Evolutionary conservation across 208 protist genomes (phyloP).

Genomic region (Crithidia mellificae): DNA sequence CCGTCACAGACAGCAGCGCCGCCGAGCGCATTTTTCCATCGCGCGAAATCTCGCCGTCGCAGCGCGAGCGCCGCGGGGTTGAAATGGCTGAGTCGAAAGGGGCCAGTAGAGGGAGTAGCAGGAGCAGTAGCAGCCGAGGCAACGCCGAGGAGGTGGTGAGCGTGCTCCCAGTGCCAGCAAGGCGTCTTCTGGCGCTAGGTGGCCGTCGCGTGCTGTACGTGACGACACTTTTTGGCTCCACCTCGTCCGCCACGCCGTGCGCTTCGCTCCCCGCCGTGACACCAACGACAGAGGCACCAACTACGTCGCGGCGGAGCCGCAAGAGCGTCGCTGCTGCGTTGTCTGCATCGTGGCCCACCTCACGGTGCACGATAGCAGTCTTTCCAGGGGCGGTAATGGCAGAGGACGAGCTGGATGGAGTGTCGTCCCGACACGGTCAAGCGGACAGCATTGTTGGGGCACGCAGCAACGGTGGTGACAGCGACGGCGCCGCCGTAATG

Average conservation of each 20-base stretch:
- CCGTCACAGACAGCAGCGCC: neutral
- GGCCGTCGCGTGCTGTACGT: constrained; percentile 21
- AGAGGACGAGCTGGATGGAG: neutral
- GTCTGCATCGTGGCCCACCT: neutral
- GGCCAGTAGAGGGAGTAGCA: too few species aligned
- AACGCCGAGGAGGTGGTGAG: constrained; percentile 2
- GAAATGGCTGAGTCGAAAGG: too few species aligned
- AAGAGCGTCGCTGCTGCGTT: neutral
- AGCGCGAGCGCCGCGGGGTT: neutral
- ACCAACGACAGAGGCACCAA: neutral
- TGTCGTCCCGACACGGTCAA: constrained; percentile 33
- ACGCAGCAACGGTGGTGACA: neutral
- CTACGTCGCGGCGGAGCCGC: neutral
- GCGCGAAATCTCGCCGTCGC: neutral
- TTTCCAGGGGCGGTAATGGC: constrained; percentile 45
- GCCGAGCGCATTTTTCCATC: neutral
- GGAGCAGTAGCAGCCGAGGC: too few species aligned
- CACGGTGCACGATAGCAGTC: constrained; percentile 47
- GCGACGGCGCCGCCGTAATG: neutral
- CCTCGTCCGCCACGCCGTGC: constrained; percentile 20
- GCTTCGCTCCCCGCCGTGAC: constrained; percentile 4
- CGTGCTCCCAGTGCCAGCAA: constrained; percentile 22
- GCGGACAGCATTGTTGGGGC: neutral
- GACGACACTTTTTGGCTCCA: constrained; percentile 10
- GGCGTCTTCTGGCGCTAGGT: constrained; percentile 16